Evolutionary conservation across 805 yeast species (phyloP).

Genomic region (Jamesozyma hellenica): DNA sequence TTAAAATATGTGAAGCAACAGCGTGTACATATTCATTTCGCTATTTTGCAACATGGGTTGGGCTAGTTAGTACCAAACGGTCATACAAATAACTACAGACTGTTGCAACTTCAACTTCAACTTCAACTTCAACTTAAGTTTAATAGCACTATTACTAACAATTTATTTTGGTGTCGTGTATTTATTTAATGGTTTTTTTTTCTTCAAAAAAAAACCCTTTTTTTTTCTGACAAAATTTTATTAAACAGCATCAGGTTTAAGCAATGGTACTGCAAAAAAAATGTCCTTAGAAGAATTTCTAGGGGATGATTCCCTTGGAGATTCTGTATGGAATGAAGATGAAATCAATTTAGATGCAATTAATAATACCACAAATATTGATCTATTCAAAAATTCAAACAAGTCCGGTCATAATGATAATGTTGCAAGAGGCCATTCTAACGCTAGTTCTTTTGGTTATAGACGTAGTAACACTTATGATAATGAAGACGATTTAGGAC

Average conservation of each 20-base stretch:
- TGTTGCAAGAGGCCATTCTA: neutral
- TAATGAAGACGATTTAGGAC: neutral
- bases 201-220: neutral
- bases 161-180: neutral
- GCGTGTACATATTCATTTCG: too few species aligned
- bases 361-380: constrained; percentile 24
- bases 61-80: too few species aligned
- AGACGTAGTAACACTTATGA: neutral
- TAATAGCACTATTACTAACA: constrained; percentile 1
- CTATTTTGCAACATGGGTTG: neutral
- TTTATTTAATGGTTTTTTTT: neutral
- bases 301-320: constrained; percentile 34
- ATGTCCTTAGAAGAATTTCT: constrained; percentile 40
- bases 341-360: constrained; percentile 29
- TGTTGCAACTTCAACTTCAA: too few species aligned
- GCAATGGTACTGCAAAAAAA: constrained; percentile 29
- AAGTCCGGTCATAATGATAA: constrained; percentile 2
- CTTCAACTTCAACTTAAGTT: too few species aligned
- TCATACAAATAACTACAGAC: too few species aligned
- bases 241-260: constrained; percentile 6
- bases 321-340: constrained; percentile 28
- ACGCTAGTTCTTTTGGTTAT: neutral
- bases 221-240: neutral
- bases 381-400: constrained; percentile 15
- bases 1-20: too few species aligned